A percentile compares a stretch with the other conserved stretches of the same genome.
phyloP scores from a whole-genome alignment of 345 rosid species.

The Populus deltoides region DNA sequence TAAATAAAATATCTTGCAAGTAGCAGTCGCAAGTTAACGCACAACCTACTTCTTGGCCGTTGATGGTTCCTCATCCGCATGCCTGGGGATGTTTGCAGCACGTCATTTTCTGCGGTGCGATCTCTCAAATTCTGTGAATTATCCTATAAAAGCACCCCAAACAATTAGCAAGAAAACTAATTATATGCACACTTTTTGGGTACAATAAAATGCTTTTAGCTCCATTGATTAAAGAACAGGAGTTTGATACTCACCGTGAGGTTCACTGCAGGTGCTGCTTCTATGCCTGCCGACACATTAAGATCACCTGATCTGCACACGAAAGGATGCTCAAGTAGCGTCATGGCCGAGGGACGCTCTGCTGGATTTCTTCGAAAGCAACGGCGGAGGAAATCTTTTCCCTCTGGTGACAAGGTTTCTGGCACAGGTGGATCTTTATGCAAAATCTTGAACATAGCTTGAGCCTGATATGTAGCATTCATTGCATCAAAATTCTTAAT shows the following conservation, averaged over 20 bases:
- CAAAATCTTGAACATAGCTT: conserved; percentile 66
- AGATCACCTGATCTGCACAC: conserved; percentile 38
- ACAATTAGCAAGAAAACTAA: background rate
- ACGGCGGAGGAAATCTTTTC: conserved; percentile 54
- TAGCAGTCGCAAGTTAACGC: background rate
- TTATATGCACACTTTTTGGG: background rate
- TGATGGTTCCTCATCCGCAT: conserved; percentile 14
- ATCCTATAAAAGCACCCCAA: conserved; percentile 25
- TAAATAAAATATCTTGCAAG: background rate
- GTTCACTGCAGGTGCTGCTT: conserved; percentile 19
- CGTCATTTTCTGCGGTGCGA: conserved; percentile 12
- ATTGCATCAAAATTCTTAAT: background rate
- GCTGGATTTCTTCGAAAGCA: conserved; percentile 68
- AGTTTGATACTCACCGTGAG: conserved; percentile 24
- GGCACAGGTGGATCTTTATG: conserved; percentile 51
- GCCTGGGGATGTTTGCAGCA: conserved; percentile 11
- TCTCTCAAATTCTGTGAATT: conserved; percentile 23
- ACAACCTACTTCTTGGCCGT: conserved; percentile 20
- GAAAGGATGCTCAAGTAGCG: conserved; percentile 59
- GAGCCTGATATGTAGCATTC: conserved; percentile 43
- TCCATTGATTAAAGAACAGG: background rate
- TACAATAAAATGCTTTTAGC: background rate
- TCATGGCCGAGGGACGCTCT: conserved; percentile 47
- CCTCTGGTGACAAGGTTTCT: conserved; percentile 50
- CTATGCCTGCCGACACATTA: conserved; percentile 19